phyloP scores from a whole-genome alignment of 768 basidiomycete genomes.

The Rhodocollybia butyracea region DNA sequence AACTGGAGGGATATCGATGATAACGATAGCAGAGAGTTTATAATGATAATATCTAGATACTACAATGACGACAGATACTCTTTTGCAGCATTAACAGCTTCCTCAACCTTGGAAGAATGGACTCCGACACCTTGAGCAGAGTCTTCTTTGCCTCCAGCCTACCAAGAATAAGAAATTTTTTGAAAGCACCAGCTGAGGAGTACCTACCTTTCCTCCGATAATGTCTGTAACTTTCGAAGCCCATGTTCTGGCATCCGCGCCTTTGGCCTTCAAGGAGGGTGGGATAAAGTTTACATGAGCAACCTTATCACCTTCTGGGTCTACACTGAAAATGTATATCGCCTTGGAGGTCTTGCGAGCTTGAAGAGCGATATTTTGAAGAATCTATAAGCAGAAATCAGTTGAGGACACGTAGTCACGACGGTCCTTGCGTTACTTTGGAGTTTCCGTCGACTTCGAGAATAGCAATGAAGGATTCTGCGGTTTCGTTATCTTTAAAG shows the following conservation, averaged over 20 bases:
- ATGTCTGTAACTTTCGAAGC: slow-evolving; percentile 72
- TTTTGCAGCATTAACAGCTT: slow-evolving; percentile 61
- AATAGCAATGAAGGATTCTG: slow-evolving; percentile 64
- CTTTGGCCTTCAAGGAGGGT: slow-evolving; percentile 51
- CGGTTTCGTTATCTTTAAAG: slow-evolving; percentile 76
- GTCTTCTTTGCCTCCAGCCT: slow-evolving; percentile 97
- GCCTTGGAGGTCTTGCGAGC: slow-evolving; percentile 83
- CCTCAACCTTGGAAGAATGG: slow-evolving; percentile 56
- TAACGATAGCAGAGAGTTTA: too few species aligned
- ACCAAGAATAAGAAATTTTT: slow-evolving; percentile 6
- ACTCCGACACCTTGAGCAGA: slow-evolving; percentile 85
- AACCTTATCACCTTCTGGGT: slow-evolving; percentile 67
- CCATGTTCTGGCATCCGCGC: slow-evolving; percentile 88
- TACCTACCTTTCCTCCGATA: slow-evolving; percentile 82
- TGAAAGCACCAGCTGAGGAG: not conserved
- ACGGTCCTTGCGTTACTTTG: slow-evolving; percentile 50
- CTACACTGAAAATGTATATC: slow-evolving; percentile 84
- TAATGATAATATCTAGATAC: too few species aligned
- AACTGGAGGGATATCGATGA: slow-evolving; percentile 28
- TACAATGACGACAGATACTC: slow-evolving; percentile 28
- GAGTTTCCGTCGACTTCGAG: slow-evolving; percentile 81
- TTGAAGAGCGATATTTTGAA: slow-evolving; percentile 71
- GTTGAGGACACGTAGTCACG: not conserved
- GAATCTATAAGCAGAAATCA: slow-evolving; percentile 44
- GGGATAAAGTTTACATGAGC: slow-evolving; percentile 85